These are phyloP conservation scores for Suillus variegatus DNA, from an alignment of 768 basidiomycete genomes.

Conservation along the genomic window DNA sequence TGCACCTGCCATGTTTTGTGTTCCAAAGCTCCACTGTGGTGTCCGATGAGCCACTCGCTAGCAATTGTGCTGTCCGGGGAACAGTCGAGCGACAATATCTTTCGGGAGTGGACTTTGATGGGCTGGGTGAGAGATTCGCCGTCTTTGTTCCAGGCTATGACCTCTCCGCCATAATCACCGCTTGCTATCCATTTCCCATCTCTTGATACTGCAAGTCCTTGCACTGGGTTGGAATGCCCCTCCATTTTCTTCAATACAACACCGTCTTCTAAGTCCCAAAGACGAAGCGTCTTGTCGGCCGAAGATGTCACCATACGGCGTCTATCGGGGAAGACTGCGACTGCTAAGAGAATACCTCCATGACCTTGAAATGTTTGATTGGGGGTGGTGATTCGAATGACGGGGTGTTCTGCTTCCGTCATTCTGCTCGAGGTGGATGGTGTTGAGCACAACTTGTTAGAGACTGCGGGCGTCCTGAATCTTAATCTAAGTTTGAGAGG, in stretches of 20 bases:
- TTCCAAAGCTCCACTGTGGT: neutral
- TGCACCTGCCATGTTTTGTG: neutral
- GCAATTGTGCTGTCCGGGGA: neutral
- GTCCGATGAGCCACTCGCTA: neutral
- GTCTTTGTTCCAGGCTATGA: neutral
- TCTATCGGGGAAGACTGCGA: neutral
- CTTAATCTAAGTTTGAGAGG: too few relatives aligned
- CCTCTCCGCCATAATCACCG: neutral
- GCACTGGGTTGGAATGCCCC: neutral
- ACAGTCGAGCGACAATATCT: neutral
- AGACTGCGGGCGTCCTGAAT: too few relatives aligned
- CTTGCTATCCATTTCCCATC: neutral
- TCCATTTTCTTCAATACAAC: neutral
- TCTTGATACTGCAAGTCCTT: neutral
- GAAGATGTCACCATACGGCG: neutral
- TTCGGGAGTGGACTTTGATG: neutral
- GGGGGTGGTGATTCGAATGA: neutral
- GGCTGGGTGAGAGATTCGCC: neutral
- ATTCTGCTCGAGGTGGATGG: neutral
- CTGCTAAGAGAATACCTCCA: fast-evolving
- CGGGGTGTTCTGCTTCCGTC: neutral
- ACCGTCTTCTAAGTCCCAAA: neutral
- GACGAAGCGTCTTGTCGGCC: neutral
- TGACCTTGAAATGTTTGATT: neutral
- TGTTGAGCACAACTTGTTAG: neutral